These are phyloP conservation scores for Suhomyces sp. DNA, from an alignment of 805 yeast genomes.

Conservation along the genomic window DNA sequence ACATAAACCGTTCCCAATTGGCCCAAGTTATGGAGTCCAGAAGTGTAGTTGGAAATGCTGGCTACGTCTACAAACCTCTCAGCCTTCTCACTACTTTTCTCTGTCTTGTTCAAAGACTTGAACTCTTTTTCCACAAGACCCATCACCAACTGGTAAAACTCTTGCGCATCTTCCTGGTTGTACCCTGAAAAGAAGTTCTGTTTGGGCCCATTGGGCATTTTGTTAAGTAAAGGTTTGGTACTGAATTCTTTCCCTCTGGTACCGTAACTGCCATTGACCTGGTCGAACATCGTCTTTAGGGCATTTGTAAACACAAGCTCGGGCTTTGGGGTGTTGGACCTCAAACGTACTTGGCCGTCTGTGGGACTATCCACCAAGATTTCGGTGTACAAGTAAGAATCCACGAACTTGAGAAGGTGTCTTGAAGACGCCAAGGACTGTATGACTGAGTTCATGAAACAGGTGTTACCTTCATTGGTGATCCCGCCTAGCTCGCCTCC, in stretches of 20 bases:
- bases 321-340: constrained; percentile 19
- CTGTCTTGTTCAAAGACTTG: constrained; percentile 22
- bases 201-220: constrained; percentile 76
- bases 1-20: constrained; percentile 62
- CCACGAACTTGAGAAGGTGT: constrained; percentile 55
- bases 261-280: constrained; percentile 55
- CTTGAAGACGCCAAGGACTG: constrained; percentile 78
- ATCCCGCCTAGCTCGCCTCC: constrained; percentile 86
- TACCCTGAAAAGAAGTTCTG: constrained; percentile 77
- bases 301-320: constrained; percentile 50
- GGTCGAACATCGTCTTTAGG: constrained; percentile 49
- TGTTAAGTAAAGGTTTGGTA: constrained; percentile 56
- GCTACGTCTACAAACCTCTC: constrained; percentile 21
- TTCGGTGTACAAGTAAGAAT: constrained; percentile 31
- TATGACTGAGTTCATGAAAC: constrained; percentile 89
- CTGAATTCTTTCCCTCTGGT: constrained; percentile 57
- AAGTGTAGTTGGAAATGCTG: constrained; percentile 23
- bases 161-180: constrained; percentile 96
- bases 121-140: constrained; percentile 61
- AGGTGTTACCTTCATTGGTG: constrained; percentile 87
- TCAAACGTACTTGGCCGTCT: constrained; percentile 12
- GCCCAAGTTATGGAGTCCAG: constrained; percentile 49
- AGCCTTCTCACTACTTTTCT: not conserved
- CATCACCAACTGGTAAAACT: constrained; percentile 80
- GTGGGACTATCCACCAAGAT: constrained; percentile 23